Conservation (phyloP, 2,329 filamentous ascomycete genomes). For the Bipolaris zeicola region DNA sequence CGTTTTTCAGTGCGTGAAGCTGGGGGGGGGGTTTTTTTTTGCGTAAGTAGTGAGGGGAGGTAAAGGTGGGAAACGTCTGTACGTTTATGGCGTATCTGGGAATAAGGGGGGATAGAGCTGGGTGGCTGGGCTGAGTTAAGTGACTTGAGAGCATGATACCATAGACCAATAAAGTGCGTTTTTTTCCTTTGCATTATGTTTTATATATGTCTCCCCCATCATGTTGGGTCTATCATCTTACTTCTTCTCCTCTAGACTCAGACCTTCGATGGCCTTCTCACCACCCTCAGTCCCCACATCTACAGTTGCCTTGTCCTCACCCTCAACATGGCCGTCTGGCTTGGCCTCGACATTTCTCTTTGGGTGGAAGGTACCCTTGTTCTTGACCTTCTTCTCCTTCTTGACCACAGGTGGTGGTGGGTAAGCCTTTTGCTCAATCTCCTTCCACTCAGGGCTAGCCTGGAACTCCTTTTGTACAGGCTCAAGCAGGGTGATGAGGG, state of each 20-base stretch:
- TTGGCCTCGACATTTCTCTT: slow-evolving; percentile 50
- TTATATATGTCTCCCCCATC: background rate
- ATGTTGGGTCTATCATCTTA: slow-evolving; percentile 1
- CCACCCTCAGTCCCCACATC: slow-evolving; percentile 49
- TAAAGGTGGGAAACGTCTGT: background rate
- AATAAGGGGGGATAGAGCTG: background rate
- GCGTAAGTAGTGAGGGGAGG: background rate
- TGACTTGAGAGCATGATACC: slow-evolving; percentile 15
- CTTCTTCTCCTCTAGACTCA: slow-evolving; percentile 41
- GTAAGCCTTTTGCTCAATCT: slow-evolving; percentile 78
- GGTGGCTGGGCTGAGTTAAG: background rate
- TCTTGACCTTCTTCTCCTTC: slow-evolving; percentile 75
- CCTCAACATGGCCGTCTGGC: slow-evolving; percentile 54
- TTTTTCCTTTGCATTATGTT: background rate
- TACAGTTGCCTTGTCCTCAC: slow-evolving; percentile 49
- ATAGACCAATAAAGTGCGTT: slow-evolving; percentile 9
- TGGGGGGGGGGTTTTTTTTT: background rate
- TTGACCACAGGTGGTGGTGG: slow-evolving; percentile 67
- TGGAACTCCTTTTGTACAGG: slow-evolving; percentile 79
- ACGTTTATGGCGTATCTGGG: background rate
- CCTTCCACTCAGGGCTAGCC: slow-evolving; percentile 77
- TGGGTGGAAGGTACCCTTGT: slow-evolving; percentile 71
- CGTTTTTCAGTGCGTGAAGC: too few relatives aligned
- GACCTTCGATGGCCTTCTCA: slow-evolving; percentile 39
- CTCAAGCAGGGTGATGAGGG: slow-evolving; percentile 72